phyloP scores from a whole-genome alignment of 495 filamentous ascomycete genomes.

The Talaromyces borbonicus region DNA sequence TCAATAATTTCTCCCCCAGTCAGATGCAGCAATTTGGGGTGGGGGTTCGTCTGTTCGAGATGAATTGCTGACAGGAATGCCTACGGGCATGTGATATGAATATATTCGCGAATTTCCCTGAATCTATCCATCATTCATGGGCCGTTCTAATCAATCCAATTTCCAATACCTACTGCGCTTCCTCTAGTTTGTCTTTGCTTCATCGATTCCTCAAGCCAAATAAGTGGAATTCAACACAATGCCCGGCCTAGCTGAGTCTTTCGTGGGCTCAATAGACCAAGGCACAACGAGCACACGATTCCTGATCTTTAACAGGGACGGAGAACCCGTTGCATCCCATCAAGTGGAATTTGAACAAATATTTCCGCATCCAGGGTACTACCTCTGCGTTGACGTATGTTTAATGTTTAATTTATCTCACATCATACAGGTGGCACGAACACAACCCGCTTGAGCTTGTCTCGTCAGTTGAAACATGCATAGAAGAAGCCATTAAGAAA shows the following conservation, averaged over 20 bases:
- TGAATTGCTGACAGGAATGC: too few relatives aligned
- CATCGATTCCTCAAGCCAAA: constrained; percentile 12
- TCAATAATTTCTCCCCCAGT: constrained; percentile 1
- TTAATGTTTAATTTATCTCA: background rate
- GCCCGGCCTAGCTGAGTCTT: constrained; percentile 19
- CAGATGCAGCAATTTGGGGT: background rate
- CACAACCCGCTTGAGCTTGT: constrained; percentile 78
- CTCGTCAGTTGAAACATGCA: constrained; percentile 70
- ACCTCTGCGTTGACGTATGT: constrained; percentile 9
- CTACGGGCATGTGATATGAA: too few relatives aligned
- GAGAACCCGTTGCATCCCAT: constrained; percentile 74
- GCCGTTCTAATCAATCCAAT: too few relatives aligned
- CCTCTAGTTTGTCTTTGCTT: background rate
- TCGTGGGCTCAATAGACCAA: constrained; percentile 75
- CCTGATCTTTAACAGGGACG: constrained; percentile 74
- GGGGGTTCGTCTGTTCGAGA: too few relatives aligned
- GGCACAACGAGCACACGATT: constrained; percentile 92
- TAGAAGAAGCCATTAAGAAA: constrained; percentile 61
- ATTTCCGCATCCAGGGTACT: constrained; percentile 84
- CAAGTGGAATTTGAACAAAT: constrained; percentile 87
- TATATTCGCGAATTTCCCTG: background rate
- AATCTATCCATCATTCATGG: too few relatives aligned
- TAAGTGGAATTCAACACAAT: constrained; percentile 6
- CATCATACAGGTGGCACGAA: constrained; percentile 70
- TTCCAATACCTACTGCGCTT: background rate